phyloP scores from a whole-genome alignment of 371 early-diverging fungal genomes.

The Actinomucor elegans region DNA sequence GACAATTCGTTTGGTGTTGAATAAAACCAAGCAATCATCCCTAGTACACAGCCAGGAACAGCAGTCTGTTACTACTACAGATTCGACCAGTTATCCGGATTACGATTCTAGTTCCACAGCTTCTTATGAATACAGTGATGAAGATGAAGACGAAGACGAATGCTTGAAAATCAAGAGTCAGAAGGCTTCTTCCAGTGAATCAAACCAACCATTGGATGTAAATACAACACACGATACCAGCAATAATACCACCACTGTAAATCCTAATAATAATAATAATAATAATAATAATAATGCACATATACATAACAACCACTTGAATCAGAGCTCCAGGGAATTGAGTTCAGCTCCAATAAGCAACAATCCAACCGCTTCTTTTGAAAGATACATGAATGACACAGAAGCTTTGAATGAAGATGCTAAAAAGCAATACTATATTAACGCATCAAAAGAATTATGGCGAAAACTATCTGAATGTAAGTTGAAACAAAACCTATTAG shows the following conservation, averaged over 20 bases:
- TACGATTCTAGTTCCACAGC: neutral
- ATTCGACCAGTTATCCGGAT: no score
- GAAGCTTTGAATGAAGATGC: neutral
- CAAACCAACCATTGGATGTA: neutral
- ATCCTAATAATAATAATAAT: no score
- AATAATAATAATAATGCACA: no score
- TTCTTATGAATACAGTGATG: slow-evolving; percentile 4
- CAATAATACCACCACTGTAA: no score
- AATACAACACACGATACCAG: no score
- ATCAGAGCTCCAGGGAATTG: no score
- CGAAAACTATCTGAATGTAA: slow-evolving; percentile 17
- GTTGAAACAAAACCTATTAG: neutral
- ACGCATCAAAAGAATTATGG: slow-evolving; percentile 15
- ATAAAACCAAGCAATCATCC: no score
- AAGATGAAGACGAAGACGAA: neutral
- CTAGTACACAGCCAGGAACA: no score
- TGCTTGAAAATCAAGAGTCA: no score
- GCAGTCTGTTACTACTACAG: neutral
- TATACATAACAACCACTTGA: no score
- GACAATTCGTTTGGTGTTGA: no score
- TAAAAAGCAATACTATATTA: slow-evolving; percentile 9
- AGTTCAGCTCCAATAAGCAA: neutral
- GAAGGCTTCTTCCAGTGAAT: neutral
- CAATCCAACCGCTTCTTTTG: slow-evolving; percentile 3
- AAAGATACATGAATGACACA: slow-evolving; percentile 1